Evolutionary conservation across 176 grass and related monocot species (phyloP).

Genomic region (Tillandsia leiboldiana): DNA sequence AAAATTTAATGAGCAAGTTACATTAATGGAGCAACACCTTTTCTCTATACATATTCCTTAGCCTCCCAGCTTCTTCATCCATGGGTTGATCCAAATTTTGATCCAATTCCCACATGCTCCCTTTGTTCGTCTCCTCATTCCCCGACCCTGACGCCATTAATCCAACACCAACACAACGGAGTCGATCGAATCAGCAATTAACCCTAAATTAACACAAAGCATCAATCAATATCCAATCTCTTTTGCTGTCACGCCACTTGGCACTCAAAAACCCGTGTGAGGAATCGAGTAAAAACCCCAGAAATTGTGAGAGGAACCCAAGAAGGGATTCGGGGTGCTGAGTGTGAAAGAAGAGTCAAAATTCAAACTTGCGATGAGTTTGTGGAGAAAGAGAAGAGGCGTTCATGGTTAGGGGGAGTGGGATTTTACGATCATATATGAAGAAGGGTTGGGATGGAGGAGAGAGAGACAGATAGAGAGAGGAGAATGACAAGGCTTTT

Average conservation of each 20-base stretch:
- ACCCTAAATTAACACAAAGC: not conserved
- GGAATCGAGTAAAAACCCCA: slow-evolving; percentile 17
- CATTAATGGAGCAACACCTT: slow-evolving; percentile 42
- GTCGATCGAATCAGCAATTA: no score
- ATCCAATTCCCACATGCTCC: slow-evolving; percentile 92
- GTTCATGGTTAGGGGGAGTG: not conserved
- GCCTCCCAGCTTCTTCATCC: slow-evolving; percentile 79
- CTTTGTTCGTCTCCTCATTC: slow-evolving; percentile 48
- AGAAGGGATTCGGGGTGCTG: slow-evolving; percentile 13
- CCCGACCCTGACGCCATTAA: slow-evolving; percentile 54
- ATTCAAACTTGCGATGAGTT: not conserved
- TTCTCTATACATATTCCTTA: slow-evolving; percentile 86
- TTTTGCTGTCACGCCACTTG: not conserved
- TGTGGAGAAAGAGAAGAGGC: not conserved
- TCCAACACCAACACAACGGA: not conserved
- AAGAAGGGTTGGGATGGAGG: no score
- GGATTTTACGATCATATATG: not conserved
- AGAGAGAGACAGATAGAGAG: no score
- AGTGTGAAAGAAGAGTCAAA: slow-evolving; percentile 7
- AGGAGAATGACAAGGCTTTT: no score
- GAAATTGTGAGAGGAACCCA: not conserved
- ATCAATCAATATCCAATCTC: not conserved
- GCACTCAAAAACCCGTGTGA: slow-evolving; percentile 21
- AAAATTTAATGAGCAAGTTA: not conserved
- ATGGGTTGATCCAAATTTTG: slow-evolving; percentile 97